These are phyloP conservation scores for Persicaria maculosa DNA, from an alignment of 148 eudicot species.

Conservation along the genomic window DNA sequence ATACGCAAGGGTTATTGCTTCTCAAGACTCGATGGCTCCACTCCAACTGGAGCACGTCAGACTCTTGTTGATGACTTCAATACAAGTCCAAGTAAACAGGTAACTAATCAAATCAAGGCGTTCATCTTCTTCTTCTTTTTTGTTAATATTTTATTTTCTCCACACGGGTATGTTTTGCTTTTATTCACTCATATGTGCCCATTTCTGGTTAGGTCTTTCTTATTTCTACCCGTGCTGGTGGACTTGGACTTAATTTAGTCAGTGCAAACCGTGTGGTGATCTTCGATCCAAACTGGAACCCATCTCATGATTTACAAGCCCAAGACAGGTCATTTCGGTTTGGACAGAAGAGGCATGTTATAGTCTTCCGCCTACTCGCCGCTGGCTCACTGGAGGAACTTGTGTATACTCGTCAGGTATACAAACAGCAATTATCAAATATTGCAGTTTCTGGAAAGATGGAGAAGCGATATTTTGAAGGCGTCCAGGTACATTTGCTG, in stretches of 20 bases:
- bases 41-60: slow-evolving; percentile 81
- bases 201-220: slow-evolving; percentile 55
- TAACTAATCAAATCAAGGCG: slow-evolving; percentile 6
- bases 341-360: slow-evolving; percentile 93
- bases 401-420: slow-evolving; percentile 82
- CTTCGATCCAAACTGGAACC: slow-evolving; percentile 96
- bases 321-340: slow-evolving; percentile 94
- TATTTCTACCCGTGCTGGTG: slow-evolving; percentile 92
- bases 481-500: slow-evolving; percentile 65
- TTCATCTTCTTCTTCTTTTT: background rate
- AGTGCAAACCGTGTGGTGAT: slow-evolving; percentile 92
- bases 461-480: slow-evolving; percentile 94
- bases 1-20: slow-evolving; percentile 87
- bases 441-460: slow-evolving; percentile 90
- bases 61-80: slow-evolving; percentile 91
- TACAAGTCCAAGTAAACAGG: slow-evolving; percentile 99
- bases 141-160: background rate
- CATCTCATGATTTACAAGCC: slow-evolving; percentile 90
- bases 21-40: slow-evolving; percentile 92
- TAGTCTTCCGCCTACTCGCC: slow-evolving; percentile 88
- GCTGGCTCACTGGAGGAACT: slow-evolving; percentile 99
- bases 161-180: background rate
- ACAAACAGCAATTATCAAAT: slow-evolving; percentile 90
- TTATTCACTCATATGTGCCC: background rate
- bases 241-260: slow-evolving; percentile 82